Conservation (phyloP, 2,329 filamentous ascomycete species). For the Capronia coronata region DNA sequence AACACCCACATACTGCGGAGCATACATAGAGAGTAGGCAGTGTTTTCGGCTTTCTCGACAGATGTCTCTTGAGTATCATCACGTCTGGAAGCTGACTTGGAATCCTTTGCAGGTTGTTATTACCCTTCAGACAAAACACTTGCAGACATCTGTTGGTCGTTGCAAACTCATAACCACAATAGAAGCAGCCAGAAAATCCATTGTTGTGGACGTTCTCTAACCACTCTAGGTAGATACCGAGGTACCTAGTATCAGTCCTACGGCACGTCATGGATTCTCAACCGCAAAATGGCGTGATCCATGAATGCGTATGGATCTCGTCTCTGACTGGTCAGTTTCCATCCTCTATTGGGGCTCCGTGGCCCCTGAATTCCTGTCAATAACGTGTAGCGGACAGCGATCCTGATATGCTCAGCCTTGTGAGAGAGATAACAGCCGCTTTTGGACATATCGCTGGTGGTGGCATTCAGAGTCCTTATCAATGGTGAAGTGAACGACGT, state of each 20-base stretch:
- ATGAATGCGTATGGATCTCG: neutral
- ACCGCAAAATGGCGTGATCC: neutral
- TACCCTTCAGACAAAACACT: too few species aligned
- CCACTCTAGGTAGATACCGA: neutral
- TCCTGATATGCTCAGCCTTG: constrained; percentile 21
- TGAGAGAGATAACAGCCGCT: neutral
- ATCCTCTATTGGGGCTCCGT: neutral
- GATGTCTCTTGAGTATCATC: too few species aligned
- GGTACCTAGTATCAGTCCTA: neutral
- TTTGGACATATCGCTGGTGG: neutral
- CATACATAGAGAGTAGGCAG: neutral
- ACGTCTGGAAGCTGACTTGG: too few species aligned
- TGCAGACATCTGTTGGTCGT: too few species aligned
- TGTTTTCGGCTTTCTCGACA: too few species aligned
- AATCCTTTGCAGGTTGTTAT: too few species aligned
- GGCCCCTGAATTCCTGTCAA: neutral
- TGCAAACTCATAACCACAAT: too few species aligned
- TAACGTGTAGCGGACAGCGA: constrained; percentile 3
- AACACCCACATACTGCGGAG: neutral
- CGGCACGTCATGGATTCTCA: neutral
- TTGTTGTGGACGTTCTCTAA: too few species aligned
- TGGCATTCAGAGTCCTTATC: neutral
- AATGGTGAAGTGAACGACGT: neutral
- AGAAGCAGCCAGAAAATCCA: too few species aligned
- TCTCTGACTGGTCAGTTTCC: constrained; percentile 2